Conservation (phyloP, 306 rosid species). For the Vicia villosa region DNA sequence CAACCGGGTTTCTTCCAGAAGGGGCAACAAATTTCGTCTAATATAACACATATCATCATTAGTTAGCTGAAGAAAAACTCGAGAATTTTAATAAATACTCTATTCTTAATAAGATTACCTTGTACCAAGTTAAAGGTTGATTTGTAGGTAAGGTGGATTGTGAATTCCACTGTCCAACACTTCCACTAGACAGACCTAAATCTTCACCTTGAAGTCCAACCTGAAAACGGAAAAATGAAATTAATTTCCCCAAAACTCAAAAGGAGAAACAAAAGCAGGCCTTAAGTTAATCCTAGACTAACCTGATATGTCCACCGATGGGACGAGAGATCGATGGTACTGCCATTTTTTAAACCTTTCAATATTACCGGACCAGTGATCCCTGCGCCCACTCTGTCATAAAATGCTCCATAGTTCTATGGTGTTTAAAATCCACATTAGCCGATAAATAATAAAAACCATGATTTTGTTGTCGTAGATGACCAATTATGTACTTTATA, state of each 20-base stretch:
- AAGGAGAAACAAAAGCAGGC: conserved; percentile 21
- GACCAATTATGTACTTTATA: conserved; percentile 1
- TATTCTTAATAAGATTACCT: conserved; percentile 51
- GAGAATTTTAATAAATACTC: neutral
- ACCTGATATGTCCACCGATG: conserved; percentile 90
- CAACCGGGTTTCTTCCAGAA: conserved; percentile 73
- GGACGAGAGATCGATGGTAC: conserved; percentile 72
- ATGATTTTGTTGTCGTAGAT: conserved; percentile 4
- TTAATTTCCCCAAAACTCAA: neutral
- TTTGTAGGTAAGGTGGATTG: conserved; percentile 67
- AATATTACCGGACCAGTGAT: conserved; percentile 87
- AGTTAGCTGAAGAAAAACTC: neutral
- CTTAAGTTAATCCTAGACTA: conserved; percentile 33
- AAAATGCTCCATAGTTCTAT: conserved; percentile 86
- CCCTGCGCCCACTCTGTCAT: conserved; percentile 74
- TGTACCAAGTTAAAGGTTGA: conserved; percentile 90
- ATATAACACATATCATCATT: conserved; percentile 30
- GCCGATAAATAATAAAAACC: neutral
- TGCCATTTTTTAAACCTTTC: conserved; percentile 58
- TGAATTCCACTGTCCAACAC: conserved; percentile 69
- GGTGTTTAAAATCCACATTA: conserved; percentile 30
- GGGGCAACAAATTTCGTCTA: conserved; percentile 76
- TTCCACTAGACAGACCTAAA: conserved; percentile 59
- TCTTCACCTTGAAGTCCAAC: conserved; percentile 87
- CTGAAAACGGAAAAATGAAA: conserved; percentile 38